These are phyloP conservation scores for Calonectria honghensis DNA, from an alignment of 2,329 filamentous ascomycete genomes.

Conservation along the genomic window DNA sequence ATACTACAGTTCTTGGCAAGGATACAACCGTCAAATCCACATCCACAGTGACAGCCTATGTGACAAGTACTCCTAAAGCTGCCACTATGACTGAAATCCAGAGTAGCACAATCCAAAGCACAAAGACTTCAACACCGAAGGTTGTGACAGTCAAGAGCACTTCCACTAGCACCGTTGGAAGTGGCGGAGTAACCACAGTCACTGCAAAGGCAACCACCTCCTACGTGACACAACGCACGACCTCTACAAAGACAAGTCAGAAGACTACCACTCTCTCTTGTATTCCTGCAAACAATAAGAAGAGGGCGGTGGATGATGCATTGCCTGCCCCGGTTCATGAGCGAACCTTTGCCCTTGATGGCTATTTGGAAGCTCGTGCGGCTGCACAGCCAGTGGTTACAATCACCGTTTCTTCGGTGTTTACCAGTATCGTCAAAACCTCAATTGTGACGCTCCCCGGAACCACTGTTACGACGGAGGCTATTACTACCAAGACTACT, in stretches of 20 bases:
- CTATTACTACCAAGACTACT: constrained; percentile 43
- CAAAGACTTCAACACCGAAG: constrained; percentile 47
- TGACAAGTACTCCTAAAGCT: constrained; percentile 52
- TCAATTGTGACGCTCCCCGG: constrained; percentile 40
- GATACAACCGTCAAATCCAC: constrained; percentile 38
- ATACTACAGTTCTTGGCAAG: constrained; percentile 41
- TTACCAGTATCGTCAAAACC: constrained; percentile 31
- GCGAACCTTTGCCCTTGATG: neutral
- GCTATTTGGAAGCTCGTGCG: constrained; percentile 22
- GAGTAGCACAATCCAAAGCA: constrained; percentile 43
- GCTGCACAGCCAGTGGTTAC: constrained; percentile 27
- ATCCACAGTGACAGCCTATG: constrained; percentile 42
- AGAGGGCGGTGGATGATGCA: constrained; percentile 33
- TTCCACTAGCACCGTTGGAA: constrained; percentile 44
- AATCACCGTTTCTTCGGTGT: constrained; percentile 19
- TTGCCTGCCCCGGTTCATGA: constrained; percentile 2
- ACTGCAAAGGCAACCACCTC: constrained; percentile 52
- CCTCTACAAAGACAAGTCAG: constrained; percentile 44
- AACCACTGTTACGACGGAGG: constrained; percentile 43
- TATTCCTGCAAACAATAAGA: constrained; percentile 44
- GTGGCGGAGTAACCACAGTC: constrained; percentile 44
- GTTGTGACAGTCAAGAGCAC: constrained; percentile 48
- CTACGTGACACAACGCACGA: constrained; percentile 47
- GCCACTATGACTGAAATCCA: constrained; percentile 44
- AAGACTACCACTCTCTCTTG: constrained; percentile 51